Evolutionary conservation across 2,329 filamentous ascomycete genomes (phyloP).

Genomic region (Colletotrichum tamarilloi): DNA sequence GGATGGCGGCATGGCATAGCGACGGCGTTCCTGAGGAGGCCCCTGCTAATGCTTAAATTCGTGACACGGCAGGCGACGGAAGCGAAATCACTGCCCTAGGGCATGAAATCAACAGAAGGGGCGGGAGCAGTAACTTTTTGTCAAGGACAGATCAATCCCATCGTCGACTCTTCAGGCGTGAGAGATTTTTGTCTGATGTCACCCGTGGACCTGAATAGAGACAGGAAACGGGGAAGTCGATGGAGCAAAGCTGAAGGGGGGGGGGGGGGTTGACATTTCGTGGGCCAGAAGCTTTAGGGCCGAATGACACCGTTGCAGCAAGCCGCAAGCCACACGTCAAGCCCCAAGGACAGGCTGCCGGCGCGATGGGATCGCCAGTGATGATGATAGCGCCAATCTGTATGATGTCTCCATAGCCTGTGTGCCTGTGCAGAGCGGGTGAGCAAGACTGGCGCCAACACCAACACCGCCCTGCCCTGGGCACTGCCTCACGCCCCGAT

Average conservation of each 20-base stretch:
- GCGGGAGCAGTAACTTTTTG: background rate
- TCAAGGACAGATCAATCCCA: background rate
- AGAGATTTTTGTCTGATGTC: constrained; percentile 32
- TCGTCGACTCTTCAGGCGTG: constrained; percentile 6
- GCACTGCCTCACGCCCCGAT: constrained; percentile 26
- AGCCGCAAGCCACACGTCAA: background rate
- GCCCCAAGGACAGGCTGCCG: constrained; percentile 6
- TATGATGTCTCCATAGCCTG: too few relatives aligned
- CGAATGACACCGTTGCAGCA: constrained; percentile 18
- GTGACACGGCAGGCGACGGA: background rate
- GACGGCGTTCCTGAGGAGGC: background rate
- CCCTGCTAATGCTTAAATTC: background rate
- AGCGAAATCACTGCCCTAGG: background rate
- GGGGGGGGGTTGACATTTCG: background rate
- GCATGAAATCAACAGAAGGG: background rate
- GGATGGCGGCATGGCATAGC: constrained; percentile 9
- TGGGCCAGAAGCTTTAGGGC: constrained; percentile 8
- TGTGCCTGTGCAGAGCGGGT: background rate
- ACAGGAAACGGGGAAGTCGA: constrained; percentile 7
- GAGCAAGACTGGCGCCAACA: background rate
- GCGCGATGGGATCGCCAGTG: background rate
- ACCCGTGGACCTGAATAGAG: constrained; percentile 15
- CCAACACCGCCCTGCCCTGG: constrained; percentile 14
- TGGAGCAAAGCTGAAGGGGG: constrained; percentile 1
- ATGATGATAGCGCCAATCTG: background rate